phyloP scores from a whole-genome alignment of 2,329 filamentous ascomycete genomes.

The Cladophialophora bantiana region DNA sequence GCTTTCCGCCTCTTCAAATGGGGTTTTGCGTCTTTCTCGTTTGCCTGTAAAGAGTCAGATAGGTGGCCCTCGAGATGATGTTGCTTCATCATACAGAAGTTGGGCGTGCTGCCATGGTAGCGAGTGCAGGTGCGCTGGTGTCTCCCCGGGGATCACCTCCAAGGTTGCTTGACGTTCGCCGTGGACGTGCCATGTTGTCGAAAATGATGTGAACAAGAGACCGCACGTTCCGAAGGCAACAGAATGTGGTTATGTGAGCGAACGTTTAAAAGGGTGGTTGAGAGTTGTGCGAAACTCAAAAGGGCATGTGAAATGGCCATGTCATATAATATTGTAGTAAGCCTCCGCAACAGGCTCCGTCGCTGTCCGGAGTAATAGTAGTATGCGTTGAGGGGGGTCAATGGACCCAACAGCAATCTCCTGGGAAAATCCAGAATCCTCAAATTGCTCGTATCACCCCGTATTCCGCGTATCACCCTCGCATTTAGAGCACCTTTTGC shows the following conservation, averaged over 20 bases:
- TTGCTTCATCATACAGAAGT: conserved; percentile 34
- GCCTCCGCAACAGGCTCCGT: conserved; percentile 18
- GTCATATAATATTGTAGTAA: conserved; percentile 10
- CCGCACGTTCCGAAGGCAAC: conserved; percentile 11
- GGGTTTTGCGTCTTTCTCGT: conserved; percentile 42
- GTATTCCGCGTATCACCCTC: not conserved
- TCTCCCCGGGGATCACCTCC: conserved; percentile 57
- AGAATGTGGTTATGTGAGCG: not conserved
- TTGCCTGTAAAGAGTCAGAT: conserved; percentile 27
- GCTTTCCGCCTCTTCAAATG: conserved; percentile 54
- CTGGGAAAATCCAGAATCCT: not conserved
- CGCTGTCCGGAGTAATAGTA: conserved; percentile 5
- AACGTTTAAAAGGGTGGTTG: not conserved
- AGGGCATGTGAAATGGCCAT: conserved; percentile 16
- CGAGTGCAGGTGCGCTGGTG: conserved; percentile 55
- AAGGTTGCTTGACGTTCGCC: conserved; percentile 53
- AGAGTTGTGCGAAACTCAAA: not conserved
- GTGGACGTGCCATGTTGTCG: conserved; percentile 42
- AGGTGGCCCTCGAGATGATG: not conserved
- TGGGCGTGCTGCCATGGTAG: conserved; percentile 52
- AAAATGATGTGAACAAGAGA: not conserved
- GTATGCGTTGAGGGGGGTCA: not conserved
- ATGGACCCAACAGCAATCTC: conserved; percentile 14
- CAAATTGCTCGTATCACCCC: not conserved
- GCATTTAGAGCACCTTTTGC: not conserved